A percentile compares a stretch with the other conserved stretches of the same genome.
These are phyloP conservation scores for Oropetium thomaeum DNA, from an alignment of 176 grass and related monocot species.

Conservation along the genomic window DNA sequence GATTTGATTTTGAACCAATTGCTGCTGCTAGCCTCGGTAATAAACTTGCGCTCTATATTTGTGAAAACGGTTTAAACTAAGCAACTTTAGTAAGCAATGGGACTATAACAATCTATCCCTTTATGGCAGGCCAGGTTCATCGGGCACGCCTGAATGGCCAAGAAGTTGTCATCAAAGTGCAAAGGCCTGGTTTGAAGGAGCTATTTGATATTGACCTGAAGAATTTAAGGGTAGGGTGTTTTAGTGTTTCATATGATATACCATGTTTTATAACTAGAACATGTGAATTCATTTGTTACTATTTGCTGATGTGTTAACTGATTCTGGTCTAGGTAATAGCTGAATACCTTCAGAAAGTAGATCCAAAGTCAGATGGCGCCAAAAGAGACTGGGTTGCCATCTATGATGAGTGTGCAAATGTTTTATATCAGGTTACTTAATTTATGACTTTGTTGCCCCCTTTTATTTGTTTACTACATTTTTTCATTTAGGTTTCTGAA, in stretches of 20 bases:
- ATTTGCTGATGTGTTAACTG: constrained; percentile 24
- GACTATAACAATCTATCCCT: constrained; percentile 40
- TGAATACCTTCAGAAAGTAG: constrained; percentile 98
- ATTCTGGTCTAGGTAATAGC: constrained; percentile 75
- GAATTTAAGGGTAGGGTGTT: constrained; percentile 74
- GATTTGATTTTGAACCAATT: constrained; percentile 96
- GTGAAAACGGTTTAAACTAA: constrained; percentile 15
- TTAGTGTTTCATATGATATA: background rate
- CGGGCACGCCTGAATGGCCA: constrained; percentile 79
- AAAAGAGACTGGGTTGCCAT: constrained; percentile 99
- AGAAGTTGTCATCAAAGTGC: constrained; percentile 95
- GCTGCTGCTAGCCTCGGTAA: constrained; percentile 99
- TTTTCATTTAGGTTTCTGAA: constrained; percentile 10
- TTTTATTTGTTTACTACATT: constrained; percentile 19
- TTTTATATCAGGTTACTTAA: constrained; percentile 83
- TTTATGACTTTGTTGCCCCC: background rate
- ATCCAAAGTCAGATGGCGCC: constrained; percentile 97
- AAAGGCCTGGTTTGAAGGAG: constrained; percentile 93
- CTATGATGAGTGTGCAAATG: constrained; percentile 92
- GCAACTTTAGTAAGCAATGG: background rate
- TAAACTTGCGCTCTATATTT: constrained; percentile 8
- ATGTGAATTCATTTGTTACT: constrained; percentile 28
- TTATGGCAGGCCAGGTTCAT: constrained; percentile 96
- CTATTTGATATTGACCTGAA: constrained; percentile 99
- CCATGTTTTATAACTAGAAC: background rate